Evolutionary conservation across 192 early-diverging fungal species (phyloP).

Genomic region (Pilaira anomala): DNA sequence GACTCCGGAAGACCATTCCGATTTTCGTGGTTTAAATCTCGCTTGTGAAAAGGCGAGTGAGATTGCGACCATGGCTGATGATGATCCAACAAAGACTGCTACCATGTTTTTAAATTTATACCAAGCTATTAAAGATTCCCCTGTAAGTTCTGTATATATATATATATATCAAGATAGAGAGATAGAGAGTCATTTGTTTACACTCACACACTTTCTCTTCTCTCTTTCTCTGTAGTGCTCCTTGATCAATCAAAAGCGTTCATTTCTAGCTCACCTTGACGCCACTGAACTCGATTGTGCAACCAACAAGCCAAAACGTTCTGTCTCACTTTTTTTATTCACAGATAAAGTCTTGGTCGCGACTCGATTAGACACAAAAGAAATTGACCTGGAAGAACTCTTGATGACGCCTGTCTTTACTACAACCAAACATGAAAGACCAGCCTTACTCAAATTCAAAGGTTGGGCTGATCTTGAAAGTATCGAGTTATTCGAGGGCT

Average conservation of each 20-base stretch:
- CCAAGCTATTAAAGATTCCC: slow-evolving; percentile 30
- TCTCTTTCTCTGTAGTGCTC: too few relatives aligned
- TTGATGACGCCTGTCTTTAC: neutral
- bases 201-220: slow-evolving; percentile 8
- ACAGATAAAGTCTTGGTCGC: slow-evolving; percentile 38
- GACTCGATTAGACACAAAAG: slow-evolving; percentile 23
- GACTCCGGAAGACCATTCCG: slow-evolving; percentile 26
- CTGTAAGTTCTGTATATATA: slow-evolving; percentile 15
- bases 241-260: slow-evolving; percentile 33
- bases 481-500: slow-evolving; percentile 32
- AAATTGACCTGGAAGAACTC: slow-evolving; percentile 27
- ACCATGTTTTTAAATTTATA: slow-evolving; percentile 36
- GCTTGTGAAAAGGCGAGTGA: slow-evolving; percentile 20
- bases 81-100: slow-evolving; percentile 31
- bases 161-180: too few relatives aligned
- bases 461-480: slow-evolving; percentile 37
- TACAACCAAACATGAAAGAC: slow-evolving; percentile 6
- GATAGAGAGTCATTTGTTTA: neutral
- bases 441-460: slow-evolving; percentile 27
- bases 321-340: slow-evolving; percentile 37
- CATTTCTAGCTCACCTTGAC: slow-evolving; percentile 28
- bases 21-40: slow-evolving; percentile 19
- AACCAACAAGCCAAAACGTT: slow-evolving; percentile 24
- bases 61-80: slow-evolving; percentile 42
- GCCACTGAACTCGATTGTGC: slow-evolving; percentile 31